Base-by-base conservation (phyloP, 2,329 filamentous ascomycete genomes). In the Thelonectria rubi region DNA sequence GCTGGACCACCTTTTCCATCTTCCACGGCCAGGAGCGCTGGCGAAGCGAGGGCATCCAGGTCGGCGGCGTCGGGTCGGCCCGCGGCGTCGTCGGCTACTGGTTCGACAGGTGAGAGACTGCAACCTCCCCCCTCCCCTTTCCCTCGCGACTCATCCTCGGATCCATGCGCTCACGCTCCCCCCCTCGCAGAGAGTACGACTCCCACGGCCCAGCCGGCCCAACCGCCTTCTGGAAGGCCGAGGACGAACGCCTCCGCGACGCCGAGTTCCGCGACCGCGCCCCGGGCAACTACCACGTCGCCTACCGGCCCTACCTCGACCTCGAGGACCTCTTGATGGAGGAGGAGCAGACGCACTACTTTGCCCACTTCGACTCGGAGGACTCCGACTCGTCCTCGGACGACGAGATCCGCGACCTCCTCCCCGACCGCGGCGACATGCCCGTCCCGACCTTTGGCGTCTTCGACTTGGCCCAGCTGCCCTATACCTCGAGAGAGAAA, bases 151-250 rank as follows among this genome's bases (percentile, higher is more conserved):
- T 24, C 24, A 12, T 15, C n/a, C 10, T 34, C 32, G 34, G 6
- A 10, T 10, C 24, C 18, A 11, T 9, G 18, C 30, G 17, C 51
- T 50, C 46, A 55, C 20, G 12, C 34, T 24, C n/a, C 9, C 9
- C 37, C 39, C 26, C 12, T 18, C 21, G 5, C 8, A 88, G 86
- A 68, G 86, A 92, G 73, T 89, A 86, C 68, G 88, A 91, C 63
- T 74, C 79, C 1, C 85, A 89, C 67, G 91, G 91, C 0, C 91
- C 91, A 0, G 89, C 84, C 2, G 91, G 91, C 0, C 91, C 91
- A 1, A 92, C 89, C 1, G 89, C 88, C 0, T 93, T 92, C 70
- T 94, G 91, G 91, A 94, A 94, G 76, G 80, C 89, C 11, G 84
- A 15, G 12, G 15, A 37, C 34, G 34, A 37, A 9, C 26, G 26